Percentiles rank a stretch among this genome's conserved stretches.
phyloP scores from a whole-genome alignment of 2,329 filamentous ascomycete species.

The Fusarium longipes region DNA sequence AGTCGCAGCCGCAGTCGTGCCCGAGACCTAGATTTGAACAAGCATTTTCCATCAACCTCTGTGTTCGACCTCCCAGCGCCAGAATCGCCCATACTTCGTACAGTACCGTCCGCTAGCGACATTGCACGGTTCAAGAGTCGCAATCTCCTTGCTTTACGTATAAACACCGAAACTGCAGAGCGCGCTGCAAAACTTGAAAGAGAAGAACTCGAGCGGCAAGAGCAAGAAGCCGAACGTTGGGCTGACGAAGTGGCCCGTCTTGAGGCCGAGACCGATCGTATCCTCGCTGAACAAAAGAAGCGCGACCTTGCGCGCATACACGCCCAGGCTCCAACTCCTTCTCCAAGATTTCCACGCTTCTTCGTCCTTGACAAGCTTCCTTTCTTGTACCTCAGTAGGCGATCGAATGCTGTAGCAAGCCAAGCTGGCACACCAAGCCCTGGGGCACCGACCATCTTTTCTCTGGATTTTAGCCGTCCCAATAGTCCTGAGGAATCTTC shows the following conservation, averaged over 20 bases:
- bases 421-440: conserved; percentile 51
- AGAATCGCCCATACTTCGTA: conserved; percentile 31
- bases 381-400: conserved; percentile 57
- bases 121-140: conserved; percentile 41
- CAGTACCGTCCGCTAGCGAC: conserved; percentile 36
- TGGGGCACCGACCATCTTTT: conserved; percentile 51
- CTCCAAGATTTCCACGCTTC: conserved; percentile 48
- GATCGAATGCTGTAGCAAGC: conserved; percentile 50
- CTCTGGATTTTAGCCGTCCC: conserved; percentile 49
- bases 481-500: conserved; percentile 49
- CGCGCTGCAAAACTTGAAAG: conserved; percentile 38
- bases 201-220: conserved; percentile 31
- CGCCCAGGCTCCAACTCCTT: conserved; percentile 54
- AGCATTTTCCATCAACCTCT: conserved; percentile 12
- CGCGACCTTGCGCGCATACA: conserved; percentile 60
- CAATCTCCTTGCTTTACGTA: conserved; percentile 38
- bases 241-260: conserved; percentile 57
- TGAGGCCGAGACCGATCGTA: conserved; percentile 61
- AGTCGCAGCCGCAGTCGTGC: conserved; percentile 32
- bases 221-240: conserved; percentile 47
- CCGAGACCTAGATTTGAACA: conserved; percentile 16
- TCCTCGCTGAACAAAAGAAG: conserved; percentile 62
- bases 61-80: conserved; percentile 17
- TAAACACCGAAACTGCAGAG: conserved; percentile 37
- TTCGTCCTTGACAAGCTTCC: conserved; percentile 62